Evolutionary conservation across 305 asterid genomes (phyloP).

Genomic region (Fraxinus paxiana): DNA sequence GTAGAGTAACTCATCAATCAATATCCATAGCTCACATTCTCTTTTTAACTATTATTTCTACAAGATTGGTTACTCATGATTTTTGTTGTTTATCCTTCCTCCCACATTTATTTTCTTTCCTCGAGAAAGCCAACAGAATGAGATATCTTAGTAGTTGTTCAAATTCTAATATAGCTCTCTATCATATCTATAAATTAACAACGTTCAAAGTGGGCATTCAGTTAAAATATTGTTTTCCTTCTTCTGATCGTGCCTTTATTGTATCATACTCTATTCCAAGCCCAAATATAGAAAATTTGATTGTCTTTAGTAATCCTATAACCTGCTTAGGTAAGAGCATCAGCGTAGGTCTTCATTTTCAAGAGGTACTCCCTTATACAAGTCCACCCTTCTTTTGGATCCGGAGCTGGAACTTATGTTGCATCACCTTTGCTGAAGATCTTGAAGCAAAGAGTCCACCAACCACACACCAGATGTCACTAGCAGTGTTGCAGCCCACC

Average conservation of each 20-base stretch:
- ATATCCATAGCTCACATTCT: background rate
- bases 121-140: background rate
- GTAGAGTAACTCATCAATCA: background rate
- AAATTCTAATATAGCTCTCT: background rate
- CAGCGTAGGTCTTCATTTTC: background rate
- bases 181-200: background rate
- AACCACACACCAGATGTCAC: background rate
- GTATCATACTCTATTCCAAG: background rate
- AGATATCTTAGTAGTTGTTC: constrained; percentile 2
- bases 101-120: background rate
- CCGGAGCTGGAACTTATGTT: background rate
- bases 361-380: background rate
- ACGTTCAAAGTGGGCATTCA: background rate
- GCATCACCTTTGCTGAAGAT: background rate
- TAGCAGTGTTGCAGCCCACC: background rate
- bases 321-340: background rate
- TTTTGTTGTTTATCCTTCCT: background rate
- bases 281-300: background rate
- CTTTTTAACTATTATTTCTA: background rate
- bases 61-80: constrained; percentile 8
- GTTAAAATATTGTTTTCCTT: background rate
- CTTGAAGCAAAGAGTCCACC: background rate
- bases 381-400: background rate
- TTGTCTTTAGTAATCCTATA: background rate
- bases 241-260: background rate